Percentiles rank a stretch among this genome's conserved stretches.
Conservation (phyloP, 192 early-diverging fungal species). For the Dissophora ornata region DNA sequence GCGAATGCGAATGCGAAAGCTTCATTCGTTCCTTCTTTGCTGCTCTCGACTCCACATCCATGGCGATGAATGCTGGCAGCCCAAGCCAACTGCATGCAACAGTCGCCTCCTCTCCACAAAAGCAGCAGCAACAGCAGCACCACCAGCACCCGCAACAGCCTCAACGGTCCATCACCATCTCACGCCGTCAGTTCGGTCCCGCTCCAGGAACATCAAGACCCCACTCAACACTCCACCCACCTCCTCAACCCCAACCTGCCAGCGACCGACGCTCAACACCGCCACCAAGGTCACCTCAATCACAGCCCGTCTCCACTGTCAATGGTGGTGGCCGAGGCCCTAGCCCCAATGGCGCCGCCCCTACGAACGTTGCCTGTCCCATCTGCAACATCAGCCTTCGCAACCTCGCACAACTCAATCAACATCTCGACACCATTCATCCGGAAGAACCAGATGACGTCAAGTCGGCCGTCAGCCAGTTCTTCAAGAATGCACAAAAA, state of each 20-base stretch:
- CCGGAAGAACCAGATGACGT: constrained; percentile 63
- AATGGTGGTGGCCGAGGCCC: background rate
- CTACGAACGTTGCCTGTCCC: constrained; percentile 33
- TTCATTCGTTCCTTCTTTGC: too few species aligned
- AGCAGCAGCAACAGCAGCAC: constrained; percentile 24
- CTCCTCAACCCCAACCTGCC: background rate
- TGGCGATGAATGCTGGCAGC: constrained; percentile 39
- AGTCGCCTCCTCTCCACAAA: constrained; percentile 11
- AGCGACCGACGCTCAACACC: constrained; percentile 10
- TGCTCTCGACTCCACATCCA: constrained; percentile 2
- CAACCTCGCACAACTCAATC: constrained; percentile 51
- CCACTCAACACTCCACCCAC: background rate
- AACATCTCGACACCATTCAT: constrained; percentile 63
- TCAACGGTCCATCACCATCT: constrained; percentile 23
- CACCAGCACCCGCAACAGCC: background rate
- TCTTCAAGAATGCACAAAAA: constrained; percentile 66
- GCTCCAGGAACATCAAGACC: constrained; percentile 9
- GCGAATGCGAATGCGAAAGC: too few species aligned
- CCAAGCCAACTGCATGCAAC: too few species aligned
- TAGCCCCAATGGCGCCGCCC: background rate
- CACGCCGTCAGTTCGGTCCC: constrained; percentile 46
- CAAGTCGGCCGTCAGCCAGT: constrained; percentile 58
- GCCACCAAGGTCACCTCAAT: constrained; percentile 38
- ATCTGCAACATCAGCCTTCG: constrained; percentile 51
- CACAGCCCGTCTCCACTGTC: constrained; percentile 14